Conservation (phyloP, 805 yeast species). For the Pichia occidentalis region DNA sequence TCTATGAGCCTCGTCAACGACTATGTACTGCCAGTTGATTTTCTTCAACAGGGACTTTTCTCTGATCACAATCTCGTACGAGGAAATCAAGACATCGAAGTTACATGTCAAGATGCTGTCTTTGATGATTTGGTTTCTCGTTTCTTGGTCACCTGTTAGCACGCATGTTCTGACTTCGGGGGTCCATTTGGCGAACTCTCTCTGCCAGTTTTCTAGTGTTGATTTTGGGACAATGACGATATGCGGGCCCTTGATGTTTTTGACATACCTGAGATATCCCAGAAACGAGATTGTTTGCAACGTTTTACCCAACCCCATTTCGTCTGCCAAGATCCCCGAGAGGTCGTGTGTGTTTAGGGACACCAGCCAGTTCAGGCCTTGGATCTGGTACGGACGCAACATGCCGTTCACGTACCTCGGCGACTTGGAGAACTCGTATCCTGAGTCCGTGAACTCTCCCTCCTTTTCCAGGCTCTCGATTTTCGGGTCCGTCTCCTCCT, state of each 20-base stretch:
- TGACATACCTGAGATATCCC: conserved; percentile 62
- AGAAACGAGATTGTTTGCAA: conserved; percentile 71
- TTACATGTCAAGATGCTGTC: conserved; percentile 48
- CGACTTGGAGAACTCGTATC: conserved; percentile 44
- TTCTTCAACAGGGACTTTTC: conserved; percentile 64
- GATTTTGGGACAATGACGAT: conserved; percentile 74
- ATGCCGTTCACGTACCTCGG: conserved; percentile 52
- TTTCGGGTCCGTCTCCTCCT: conserved; percentile 18
- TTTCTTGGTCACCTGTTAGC: conserved; percentile 68
- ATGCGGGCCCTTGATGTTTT: conserved; percentile 61
- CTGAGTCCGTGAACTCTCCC: conserved; percentile 19
- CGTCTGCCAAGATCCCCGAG: conserved; percentile 77
- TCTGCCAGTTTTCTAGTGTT: conserved; percentile 72
- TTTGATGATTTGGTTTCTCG: conserved; percentile 49
- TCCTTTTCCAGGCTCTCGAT: conserved; percentile 15
- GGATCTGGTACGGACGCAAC: conserved; percentile 69
- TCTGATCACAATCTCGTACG: conserved; percentile 71
- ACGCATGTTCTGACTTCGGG: conserved; percentile 70
- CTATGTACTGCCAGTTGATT: conserved; percentile 68
- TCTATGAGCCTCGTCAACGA: conserved; percentile 80
- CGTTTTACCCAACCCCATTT: conserved; percentile 82
- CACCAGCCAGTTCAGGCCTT: conserved; percentile 75
- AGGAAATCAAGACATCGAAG: conserved; percentile 65
- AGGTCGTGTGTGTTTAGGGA: conserved; percentile 60
- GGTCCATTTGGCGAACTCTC: conserved; percentile 74